phyloP scores from a whole-genome alignment of 2,329 filamentous ascomycete genomes.

The Calonectria hongkongensis region DNA sequence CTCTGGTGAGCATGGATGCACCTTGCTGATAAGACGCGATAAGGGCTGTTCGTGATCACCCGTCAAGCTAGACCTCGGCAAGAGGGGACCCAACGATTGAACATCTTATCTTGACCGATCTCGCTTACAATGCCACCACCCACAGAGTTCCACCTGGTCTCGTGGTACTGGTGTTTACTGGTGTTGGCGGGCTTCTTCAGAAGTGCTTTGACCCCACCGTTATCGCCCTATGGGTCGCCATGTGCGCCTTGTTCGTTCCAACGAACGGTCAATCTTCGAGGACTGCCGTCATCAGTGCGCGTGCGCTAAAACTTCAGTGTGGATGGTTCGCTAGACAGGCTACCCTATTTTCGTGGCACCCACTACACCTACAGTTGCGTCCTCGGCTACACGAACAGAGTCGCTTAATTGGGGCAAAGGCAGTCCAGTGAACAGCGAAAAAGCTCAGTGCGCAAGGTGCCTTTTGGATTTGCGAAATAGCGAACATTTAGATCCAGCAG shows the following conservation, averaged over 20 bases:
- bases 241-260: neutral
- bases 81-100: too few relatives aligned
- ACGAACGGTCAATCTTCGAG: neutral
- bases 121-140: neutral
- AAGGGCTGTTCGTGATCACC: neutral
- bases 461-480: too few relatives aligned
- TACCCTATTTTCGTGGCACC: neutral
- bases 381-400: too few relatives aligned
- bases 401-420: too few relatives aligned
- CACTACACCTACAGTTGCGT: too few relatives aligned
- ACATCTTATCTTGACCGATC: neutral
- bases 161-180: too few relatives aligned
- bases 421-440: too few relatives aligned
- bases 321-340: neutral
- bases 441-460: too few relatives aligned
- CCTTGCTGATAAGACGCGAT: slow-evolving; percentile 11
- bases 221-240: neutral
- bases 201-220: neutral
- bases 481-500: too few relatives aligned
- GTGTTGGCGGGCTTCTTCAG: too few relatives aligned
- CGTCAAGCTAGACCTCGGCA: neutral
- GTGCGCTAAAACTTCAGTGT: neutral
- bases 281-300: neutral
- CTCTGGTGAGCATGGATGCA: neutral
- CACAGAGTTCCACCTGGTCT: too few relatives aligned